Evolutionary conservation across 75 land plant species (phyloP), one percentile per base, ranked within the genome.

Genomic region (Ceratopteris richardii): DNA sequence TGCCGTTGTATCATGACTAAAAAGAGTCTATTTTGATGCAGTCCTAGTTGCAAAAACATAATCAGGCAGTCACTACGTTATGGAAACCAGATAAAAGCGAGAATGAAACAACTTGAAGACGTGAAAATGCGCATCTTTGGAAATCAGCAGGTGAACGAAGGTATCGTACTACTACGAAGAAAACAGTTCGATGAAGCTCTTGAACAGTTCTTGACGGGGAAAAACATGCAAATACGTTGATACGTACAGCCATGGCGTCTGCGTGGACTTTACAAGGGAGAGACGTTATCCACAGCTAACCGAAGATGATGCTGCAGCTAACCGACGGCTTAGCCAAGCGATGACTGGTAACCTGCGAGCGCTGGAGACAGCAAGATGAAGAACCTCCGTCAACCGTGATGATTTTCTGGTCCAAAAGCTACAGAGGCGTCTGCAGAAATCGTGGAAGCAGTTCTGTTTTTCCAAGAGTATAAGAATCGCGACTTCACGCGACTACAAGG

Each of bases 41-140:
- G 70, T 29, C 70, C 70, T 22, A 13, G 6, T 33, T 68, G 70
- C 27, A 51, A 29, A 41, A 22, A 56, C 0, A 29, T 68, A 2
- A 20, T 68, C 5, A 21, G 71, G 69, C 29, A 39, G 33, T 42
- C 71, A 24, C 41, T 42, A 14, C 46, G 71, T 2, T 68, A 68
- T 37, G 37, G 56, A 20, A 64, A 68, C 26, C 21, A 64, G 24
- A 57, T 68, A 3, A 68, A 68, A 40, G 21, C 3, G 2, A 68
- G 37, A 56, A 11, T 68, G 4, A 23, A 50, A 6, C 68, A 63
- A 36, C 36, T 68, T 29, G 71, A 68, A 47, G 63, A 52, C 48
- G 71, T 68, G n/a, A 68, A 68, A 68, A 47, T 26, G 57, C 26
- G 58, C 4, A 29, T 68, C n/a, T 16, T 28, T 19, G 69, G 56